A percentile compares a stretch with the other conserved stretches of the same genome.
phyloP scores from a whole-genome alignment of 208 protist genomes.

The Wallacemonas collosoma region DNA sequence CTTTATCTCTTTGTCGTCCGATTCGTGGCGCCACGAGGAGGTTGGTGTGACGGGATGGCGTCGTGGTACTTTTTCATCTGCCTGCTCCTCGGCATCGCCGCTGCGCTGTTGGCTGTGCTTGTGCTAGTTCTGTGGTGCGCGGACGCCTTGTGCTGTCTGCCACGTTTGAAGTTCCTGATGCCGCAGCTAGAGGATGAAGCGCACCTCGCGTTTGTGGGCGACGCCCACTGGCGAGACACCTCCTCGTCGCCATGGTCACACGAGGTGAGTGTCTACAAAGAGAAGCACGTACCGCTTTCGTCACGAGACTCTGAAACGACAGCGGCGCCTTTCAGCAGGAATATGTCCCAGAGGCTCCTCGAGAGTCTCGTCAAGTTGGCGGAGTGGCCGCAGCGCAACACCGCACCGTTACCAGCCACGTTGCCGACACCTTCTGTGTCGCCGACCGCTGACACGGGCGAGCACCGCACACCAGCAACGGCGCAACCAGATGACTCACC shows the following conservation, averaged over 20 bases:
- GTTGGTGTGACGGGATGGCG: neutral
- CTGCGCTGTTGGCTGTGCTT: neutral
- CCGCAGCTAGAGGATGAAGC: neutral
- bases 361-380: neutral
- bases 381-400: neutral
- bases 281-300: neutral
- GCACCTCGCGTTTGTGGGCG: neutral
- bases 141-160: neutral
- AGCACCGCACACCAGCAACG: neutral
- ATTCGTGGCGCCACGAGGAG: neutral
- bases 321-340: neutral
- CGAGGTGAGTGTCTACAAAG: neutral
- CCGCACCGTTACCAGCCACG: too few relatives aligned
- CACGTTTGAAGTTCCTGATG: neutral
- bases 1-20: too few relatives aligned
- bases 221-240: neutral
- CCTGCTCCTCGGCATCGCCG: neutral
- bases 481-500: neutral
- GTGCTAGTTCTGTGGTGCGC: neutral
- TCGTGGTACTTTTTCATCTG: slow-evolving; percentile 1
- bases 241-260: neutral
- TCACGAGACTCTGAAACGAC: neutral
- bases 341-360: too few relatives aligned
- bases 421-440: neutral
- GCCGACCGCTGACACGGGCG: neutral